Base-by-base conservation (phyloP, 768 basidiomycete species). In the Lactarius sp. region DNA sequence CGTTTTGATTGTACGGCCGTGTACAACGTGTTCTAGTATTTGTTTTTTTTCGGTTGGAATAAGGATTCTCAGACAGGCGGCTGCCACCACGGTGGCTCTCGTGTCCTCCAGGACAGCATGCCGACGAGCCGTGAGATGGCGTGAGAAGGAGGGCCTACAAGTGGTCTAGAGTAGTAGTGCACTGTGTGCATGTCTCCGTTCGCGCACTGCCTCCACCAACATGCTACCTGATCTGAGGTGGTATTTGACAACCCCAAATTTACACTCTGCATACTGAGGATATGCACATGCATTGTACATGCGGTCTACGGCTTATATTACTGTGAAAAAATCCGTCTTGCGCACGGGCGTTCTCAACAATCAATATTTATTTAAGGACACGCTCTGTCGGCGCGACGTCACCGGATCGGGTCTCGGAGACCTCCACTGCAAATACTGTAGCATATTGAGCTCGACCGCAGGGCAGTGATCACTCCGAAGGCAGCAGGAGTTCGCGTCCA, bases 51-150 rank as follows among this genome's bases (percentile, higher is more conserved):
- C 54, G 59, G 63, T 13, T 64, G 33, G 56, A 60, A 42, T 55
- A 44, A 52, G 36, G 64, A 65, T 65, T 49, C 41, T 44, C 59
- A 31, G 61, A 52, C 62, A 54, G 63, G 63, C 58, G 58, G 63
- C 49, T 50, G 46, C 52, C 62, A 64, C 62, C 10, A 27, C 27
- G 37, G 44, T 54, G 47, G 57, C 52, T 52, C 39, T 52, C 4
- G 14, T 36, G 31, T 22, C 6, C 1, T 34, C 4, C 41, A n/a
- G n/a, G n/a, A 36, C 34, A 8, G 14, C 52, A 49, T 61, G 60
- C 44, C 16, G 46, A 31, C 27, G 18, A 55, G 36, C 53, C 60
- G 52, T 61, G 52, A 36, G 59, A 62, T 22, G 36, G 41, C 44
- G 61, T 62, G 62, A 49, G 62, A 63, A 42, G 1, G 52, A 36